Evolutionary conservation across 2,329 filamentous ascomycete species (phyloP), one percentile per base, ranked within the genome.

Genomic region (Parastagonospora avenae): DNA sequence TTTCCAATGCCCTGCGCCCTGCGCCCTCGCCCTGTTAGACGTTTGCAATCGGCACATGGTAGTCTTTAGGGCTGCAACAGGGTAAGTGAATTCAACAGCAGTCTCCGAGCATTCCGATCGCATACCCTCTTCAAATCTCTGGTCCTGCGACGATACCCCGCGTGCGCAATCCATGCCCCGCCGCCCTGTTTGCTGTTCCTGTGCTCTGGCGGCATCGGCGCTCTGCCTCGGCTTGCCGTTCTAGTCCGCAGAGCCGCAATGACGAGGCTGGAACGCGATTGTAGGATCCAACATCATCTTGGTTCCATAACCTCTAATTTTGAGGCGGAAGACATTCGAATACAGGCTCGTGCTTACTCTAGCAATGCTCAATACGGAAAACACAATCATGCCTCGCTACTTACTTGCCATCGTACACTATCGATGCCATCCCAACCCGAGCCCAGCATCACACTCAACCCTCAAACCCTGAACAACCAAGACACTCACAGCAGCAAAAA

Each of bases 161-260:
- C 33, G 33, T 42, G 41, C 35, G 39, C 31, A 44, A 42, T 42
- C 46, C 36, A 15, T 53, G 50, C 49, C 49, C 55, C 53, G 55
- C 55, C 53, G 55, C 54, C 40, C 30, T 40, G 35, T 36, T 19
- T 45, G 32, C 45, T 42, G 54, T 54, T 46, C 47, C 50, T 56
- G 50, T 43, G 47, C 32, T 43, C 46, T 54, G 37, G 53, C 51
- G 54, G 52, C 48, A 45, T 44, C 42, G 33, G 46, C 39, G 29
- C 24, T 42, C 29, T 2, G 35, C 19, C 19, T 24, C 19, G 19
- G 19, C 19, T 24, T 24, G 5, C 19, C 19, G 19, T 24, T 24
- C 19, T 24, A 24, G 19, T 10, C 16, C 15, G 9, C 31, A 32
- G 31, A 32, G 31, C 24, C 15, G 38, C 38, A 27, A 16, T 4